Evolutionary conservation across 768 basidiomycete genomes (phyloP), one percentile per base, ranked within the genome.

Genomic region (Pholiota microspora): DNA sequence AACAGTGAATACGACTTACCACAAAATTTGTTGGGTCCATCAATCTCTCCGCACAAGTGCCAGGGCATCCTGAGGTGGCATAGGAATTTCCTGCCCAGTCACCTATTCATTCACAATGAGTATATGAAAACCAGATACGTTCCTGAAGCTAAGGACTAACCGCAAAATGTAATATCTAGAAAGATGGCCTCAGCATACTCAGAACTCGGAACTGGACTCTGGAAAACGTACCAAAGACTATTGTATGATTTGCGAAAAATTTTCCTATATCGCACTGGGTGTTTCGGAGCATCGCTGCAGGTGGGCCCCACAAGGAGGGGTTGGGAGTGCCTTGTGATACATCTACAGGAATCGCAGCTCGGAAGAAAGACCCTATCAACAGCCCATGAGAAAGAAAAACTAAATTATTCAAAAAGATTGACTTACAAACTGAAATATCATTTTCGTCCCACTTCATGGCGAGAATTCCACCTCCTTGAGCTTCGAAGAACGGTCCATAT

Each of bases 401-500:
- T 25, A 10, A 23, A 8, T 29, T 25, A 21, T 2, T 31, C 25
- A n/a, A 36, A 21, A 8, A 9, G 48, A 12, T 31, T 7, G 12
- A 75, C 88, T 69, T 55, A 92, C 90, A 92, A 62, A 91, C 78
- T 42, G 85, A 81, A 53, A 92, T 91, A 1, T 85, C 85, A 52
- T 75, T 77, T 54, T 84, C 80, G 63, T 94, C 89, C 93, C 93
- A 94, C 60, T 89, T 87, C 89, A 92, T 92, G 1, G 85, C 92
- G 62, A 92, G 88, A 2, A 93, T 84, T 3, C 93, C 93, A 9
- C 93, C 93, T 12, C 88, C 83, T 64, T 82, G 83, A 1, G 78
- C 77, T 58, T 94, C 92, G 64, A 94, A 94, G 54, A 80, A 81
- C 31, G 86, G 84, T 0, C 92, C 93, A 67, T 91, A 95, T 0